These are phyloP conservation scores for Saturnispora sanitii DNA, from an alignment of 805 yeast species.

Conservation along the genomic window DNA sequence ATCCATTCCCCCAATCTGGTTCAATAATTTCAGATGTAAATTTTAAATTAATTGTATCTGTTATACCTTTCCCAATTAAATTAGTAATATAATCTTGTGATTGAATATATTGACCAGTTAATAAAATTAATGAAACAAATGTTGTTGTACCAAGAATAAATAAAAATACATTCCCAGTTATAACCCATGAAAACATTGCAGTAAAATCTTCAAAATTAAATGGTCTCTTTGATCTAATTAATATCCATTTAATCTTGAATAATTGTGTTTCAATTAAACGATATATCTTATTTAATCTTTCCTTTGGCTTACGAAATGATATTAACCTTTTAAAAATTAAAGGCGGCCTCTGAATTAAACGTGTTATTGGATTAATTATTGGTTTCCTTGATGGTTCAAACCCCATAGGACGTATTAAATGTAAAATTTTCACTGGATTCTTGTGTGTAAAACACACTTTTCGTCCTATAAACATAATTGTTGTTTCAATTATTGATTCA, in stretches of 20 bases:
- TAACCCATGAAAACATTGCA: slow-evolving; percentile 85
- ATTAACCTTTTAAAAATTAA: background rate
- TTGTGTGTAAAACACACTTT: too few relatives aligned
- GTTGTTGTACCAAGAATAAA: slow-evolving; percentile 86
- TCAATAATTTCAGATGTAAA: slow-evolving; percentile 87
- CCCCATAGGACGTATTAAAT: too few relatives aligned
- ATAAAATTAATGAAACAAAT: slow-evolving; percentile 69
- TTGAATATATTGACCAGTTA: slow-evolving; percentile 71
- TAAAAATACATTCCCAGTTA: slow-evolving; percentile 77
- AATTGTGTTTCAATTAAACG: slow-evolving; percentile 2
- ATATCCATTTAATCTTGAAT: slow-evolving; percentile 52
- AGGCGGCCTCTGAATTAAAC: too few relatives aligned
- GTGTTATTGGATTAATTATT: too few relatives aligned
- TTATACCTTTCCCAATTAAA: slow-evolving; percentile 69
- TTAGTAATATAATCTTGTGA: slow-evolving; percentile 85
- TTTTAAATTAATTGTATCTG: slow-evolving; percentile 69
- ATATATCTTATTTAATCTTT: background rate
- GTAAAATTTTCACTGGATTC: too few relatives aligned
- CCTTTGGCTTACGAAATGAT: background rate
- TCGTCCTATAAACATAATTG: too few relatives aligned
- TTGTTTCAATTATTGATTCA: too few relatives aligned
- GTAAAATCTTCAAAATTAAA: slow-evolving; percentile 87
- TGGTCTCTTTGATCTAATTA: slow-evolving; percentile 70
- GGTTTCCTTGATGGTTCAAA: too few relatives aligned
- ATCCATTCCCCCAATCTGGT: slow-evolving; percentile 88